Conservation (phyloP, 225 moss, liverwort and hornwort genomes). For the Polytrichum commune region DNA sequence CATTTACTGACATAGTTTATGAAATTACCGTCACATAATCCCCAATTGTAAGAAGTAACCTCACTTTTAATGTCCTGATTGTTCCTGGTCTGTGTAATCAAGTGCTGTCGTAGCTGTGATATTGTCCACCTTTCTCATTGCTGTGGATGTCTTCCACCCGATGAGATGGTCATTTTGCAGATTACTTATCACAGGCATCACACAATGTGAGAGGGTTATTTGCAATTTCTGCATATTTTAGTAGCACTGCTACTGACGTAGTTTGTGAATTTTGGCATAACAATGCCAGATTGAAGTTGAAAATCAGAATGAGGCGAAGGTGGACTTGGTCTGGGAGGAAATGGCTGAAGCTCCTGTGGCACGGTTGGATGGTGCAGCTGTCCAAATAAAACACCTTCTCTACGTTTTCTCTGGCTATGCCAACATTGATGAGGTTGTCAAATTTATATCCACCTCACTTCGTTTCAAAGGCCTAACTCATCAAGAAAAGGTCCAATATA, state of each 20-base stretch:
- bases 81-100: no score
- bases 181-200: not conserved
- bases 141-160: not conserved
- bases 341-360: slow-evolving; percentile 44
- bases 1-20: no score
- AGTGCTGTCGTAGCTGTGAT: no score
- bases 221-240: no score
- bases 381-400: slow-evolving; percentile 40
- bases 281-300: slow-evolving; percentile 10
- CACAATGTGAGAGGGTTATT: not conserved
- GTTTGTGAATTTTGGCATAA: not conserved
- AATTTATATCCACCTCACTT: not conserved
- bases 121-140: no score
- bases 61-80: no score
- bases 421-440: slow-evolving; percentile 43
- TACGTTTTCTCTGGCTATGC: slow-evolving; percentile 58
- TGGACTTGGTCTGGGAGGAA: slow-evolving; percentile 46
- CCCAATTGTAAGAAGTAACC: no score
- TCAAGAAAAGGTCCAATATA: no score
- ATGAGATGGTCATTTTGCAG: not conserved
- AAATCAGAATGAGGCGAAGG: not conserved
- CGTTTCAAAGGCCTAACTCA: no score
- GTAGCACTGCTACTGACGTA: not conserved
- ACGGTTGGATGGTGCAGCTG: slow-evolving; percentile 62
- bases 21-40: not conserved